These are phyloP conservation scores for Boechera retrofracta DNA, from an alignment of 345 rosid genomes.

Conservation along the genomic window DNA sequence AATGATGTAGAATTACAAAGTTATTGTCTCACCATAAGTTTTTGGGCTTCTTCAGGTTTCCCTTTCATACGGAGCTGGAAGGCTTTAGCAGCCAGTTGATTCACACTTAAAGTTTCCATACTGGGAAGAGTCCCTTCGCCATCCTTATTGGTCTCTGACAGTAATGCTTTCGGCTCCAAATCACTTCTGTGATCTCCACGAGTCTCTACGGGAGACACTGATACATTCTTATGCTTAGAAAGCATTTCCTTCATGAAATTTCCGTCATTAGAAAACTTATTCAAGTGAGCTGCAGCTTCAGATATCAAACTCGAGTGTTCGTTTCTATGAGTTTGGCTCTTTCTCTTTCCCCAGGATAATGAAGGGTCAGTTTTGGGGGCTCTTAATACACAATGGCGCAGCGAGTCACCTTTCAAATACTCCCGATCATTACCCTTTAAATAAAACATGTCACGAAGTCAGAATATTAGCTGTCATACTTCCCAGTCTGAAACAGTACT, in stretches of 20 bases:
- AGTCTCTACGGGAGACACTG: slow-evolving; percentile 42
- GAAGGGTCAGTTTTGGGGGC: slow-evolving; percentile 71
- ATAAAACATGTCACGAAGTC: slow-evolving; percentile 1
- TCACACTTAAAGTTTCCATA: slow-evolving; percentile 61
- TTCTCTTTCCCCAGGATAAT: slow-evolving; percentile 79
- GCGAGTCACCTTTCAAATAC: slow-evolving; percentile 69
- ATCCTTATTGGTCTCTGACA: slow-evolving; percentile 35
- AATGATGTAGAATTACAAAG: neutral
- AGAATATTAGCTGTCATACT: slow-evolving; percentile 6
- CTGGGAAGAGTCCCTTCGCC: slow-evolving; percentile 41
- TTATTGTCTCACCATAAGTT: slow-evolving; percentile 61
- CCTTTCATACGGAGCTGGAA: slow-evolving; percentile 89
- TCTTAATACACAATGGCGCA: slow-evolving; percentile 61
- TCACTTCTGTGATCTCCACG: slow-evolving; percentile 40
- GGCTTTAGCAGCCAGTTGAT: slow-evolving; percentile 89
- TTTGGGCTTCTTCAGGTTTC: slow-evolving; percentile 84
- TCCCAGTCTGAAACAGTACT: slow-evolving; percentile 2
- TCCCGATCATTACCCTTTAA: slow-evolving; percentile 49
- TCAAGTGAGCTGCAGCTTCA: slow-evolving; percentile 65
- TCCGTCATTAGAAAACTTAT: slow-evolving; percentile 81
- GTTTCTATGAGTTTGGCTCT: slow-evolving; percentile 48
- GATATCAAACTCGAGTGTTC: slow-evolving; percentile 61
- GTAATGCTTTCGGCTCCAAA: slow-evolving; percentile 31
- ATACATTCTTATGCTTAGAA: slow-evolving; percentile 46
- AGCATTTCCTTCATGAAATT: slow-evolving; percentile 67